phyloP scores from a whole-genome alignment of 192 early-diverging fungal genomes.

The Geranomyces variabilis region DNA sequence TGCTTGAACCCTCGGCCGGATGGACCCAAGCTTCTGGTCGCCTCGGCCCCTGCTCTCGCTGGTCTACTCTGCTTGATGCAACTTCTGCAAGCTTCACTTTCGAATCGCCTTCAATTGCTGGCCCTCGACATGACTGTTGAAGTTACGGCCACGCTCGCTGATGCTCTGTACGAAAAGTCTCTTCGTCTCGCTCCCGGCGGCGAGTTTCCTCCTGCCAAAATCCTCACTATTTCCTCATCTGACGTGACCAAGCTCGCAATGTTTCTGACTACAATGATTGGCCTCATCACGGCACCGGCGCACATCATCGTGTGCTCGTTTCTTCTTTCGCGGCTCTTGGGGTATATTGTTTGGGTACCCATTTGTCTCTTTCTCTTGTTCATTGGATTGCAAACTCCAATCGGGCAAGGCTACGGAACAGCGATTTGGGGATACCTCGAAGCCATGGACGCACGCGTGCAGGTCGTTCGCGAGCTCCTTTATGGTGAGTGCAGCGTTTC shows the following conservation, averaged over 20 bases:
- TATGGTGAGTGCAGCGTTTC: conserved; percentile 35
- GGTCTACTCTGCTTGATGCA: conserved; percentile 30
- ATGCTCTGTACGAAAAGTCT: conserved; percentile 12
- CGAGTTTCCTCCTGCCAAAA: conserved; percentile 15
- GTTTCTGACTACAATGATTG: background rate
- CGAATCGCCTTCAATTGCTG: conserved; percentile 13
- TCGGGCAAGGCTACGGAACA: background rate
- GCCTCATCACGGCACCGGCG: background rate
- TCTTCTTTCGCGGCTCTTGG: conserved; percentile 23
- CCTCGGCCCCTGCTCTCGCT: conserved; percentile 10
- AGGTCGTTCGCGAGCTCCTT: conserved; percentile 38
- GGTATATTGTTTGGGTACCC: background rate
- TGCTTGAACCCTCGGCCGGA: conserved; percentile 16
- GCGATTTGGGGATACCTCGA: conserved; percentile 17
- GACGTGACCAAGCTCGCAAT: background rate
- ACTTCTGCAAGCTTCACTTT: conserved; percentile 4
- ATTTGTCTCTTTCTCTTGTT: background rate
- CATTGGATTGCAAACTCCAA: background rate
- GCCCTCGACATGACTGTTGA: background rate
- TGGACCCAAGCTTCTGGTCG: conserved; percentile 3
- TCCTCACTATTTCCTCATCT: background rate
- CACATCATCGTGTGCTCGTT: conserved; percentile 28
- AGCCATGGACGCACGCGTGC: conserved; percentile 31
- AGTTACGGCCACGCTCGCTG: background rate
- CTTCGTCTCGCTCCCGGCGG: background rate